Evolutionary conservation across 192 early-diverging fungal genomes (phyloP), one percentile per base, ranked within the genome.

Genomic region (Umbelopsis isabellina): DNA sequence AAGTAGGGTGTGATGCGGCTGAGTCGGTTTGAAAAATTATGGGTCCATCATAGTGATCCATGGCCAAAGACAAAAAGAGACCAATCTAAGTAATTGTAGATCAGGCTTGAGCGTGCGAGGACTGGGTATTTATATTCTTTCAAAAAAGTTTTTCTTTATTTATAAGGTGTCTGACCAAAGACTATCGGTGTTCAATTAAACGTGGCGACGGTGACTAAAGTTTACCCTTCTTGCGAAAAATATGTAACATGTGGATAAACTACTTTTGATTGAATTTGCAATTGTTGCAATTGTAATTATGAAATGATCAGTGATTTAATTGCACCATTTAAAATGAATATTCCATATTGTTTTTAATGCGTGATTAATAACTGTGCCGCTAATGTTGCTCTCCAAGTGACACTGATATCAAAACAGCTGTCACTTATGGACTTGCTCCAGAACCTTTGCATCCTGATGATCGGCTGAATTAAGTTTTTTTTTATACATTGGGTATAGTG

Each of bases 401-500:
- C 6, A 41, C 27, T 41, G 10, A 6, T 41, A 41, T 41, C 37
- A 15, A 33, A 61, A 61, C 10, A 30, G 18, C 30, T 61, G 55
- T 61, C 55, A 61, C 25, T 16, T 5, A n/a, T 22, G 13, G 55
- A 61, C 25, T 25, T 33, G 55, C 15, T 61, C 55, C 55, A 61
- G 55, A 61, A 61, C 55, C 55, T 35, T 41, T 41, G 37, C 37
- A 15, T 15, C 37, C 30, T 1, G 18, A 33, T 6, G 27, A 35
- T 61, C 55, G 4, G 27, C 48, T 61, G 27, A 30, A 35, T 61
- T n/a, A 61, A 33, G 33, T 25, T 61, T 61, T 61, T 61, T 18
- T 61, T 61, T 61, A 35, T 61, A 33, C 33, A 35, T 16, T 30
- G 15, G 27, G 27, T 35, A 16, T 35, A 61, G 27, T 61, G 15